phyloP scores from a whole-genome alignment of 768 basidiomycete species.

The Auricularia sp. region DNA sequence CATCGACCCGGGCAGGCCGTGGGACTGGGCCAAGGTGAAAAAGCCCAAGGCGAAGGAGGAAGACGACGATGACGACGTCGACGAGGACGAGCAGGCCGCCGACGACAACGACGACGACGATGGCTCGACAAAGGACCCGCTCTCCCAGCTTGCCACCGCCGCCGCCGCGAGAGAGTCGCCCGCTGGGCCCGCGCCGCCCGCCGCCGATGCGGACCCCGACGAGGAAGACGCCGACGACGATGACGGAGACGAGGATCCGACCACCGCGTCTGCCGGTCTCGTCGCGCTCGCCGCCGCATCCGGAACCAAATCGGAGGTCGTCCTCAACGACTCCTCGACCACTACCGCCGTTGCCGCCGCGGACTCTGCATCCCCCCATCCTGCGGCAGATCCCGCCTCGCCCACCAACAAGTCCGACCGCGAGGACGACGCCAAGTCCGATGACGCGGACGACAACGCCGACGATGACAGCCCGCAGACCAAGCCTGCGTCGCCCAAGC shows the following conservation, averaged over 20 bases:
- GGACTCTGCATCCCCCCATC: conserved; percentile 35
- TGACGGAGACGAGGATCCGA: conserved; percentile 6
- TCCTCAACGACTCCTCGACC: conserved; percentile 15
- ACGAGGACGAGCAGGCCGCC: conserved; percentile 14
- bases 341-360: conserved; percentile 24
- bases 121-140: conserved; percentile 11
- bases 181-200: background rate
- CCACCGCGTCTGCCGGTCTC: background rate
- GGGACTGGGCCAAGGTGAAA: background rate
- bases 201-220: conserved; percentile 2
- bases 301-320: conserved; percentile 11
- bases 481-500: background rate
- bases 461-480: background rate
- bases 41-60: conserved; percentile 11
- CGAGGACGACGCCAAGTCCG: conserved; percentile 9
- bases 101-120: conserved; percentile 18
- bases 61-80: conserved; percentile 16
- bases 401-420: conserved; percentile 14
- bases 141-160: background rate
- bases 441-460: conserved; percentile 2
- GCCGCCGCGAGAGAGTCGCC: background rate
- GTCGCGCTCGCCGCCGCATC: conserved; percentile 3
- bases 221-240: conserved; percentile 7
- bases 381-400: conserved; percentile 16
- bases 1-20: conserved; percentile 13